Conservation (phyloP, 1,284 basidiomycete species). For the Lentinula novae-zelandiae region DNA sequence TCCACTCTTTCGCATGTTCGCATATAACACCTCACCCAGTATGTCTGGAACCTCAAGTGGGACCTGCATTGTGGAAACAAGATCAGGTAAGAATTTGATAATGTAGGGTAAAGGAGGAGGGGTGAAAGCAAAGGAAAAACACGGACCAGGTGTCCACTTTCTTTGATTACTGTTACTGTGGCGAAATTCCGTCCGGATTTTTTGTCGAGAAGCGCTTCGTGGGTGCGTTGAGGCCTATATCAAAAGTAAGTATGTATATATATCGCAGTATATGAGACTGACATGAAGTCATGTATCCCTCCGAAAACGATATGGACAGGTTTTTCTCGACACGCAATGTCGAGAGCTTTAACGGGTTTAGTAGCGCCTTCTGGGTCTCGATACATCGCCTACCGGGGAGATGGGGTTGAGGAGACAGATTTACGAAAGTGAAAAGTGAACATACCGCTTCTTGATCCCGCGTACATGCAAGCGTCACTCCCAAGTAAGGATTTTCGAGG, state of each 20-base stretch:
- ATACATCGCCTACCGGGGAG: conserved; percentile 42
- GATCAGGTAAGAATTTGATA: too few species aligned
- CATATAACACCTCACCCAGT: conserved; percentile 17
- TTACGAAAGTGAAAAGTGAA: conserved; percentile 6
- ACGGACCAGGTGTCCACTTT: conserved; percentile 47
- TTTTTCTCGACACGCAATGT: conserved; percentile 31
- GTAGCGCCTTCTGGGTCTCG: conserved; percentile 44
- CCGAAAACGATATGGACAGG: conserved; percentile 52
- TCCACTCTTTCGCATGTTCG: not conserved
- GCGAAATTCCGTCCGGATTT: conserved; percentile 39
- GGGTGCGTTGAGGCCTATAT: conserved; percentile 37
- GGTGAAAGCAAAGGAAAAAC: not conserved
- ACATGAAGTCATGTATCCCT: conserved; percentile 47
- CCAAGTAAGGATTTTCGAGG: conserved; percentile 27
- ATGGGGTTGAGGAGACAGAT: not conserved
- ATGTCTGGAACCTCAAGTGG: conserved; percentile 20
- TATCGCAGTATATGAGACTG: conserved; percentile 17
- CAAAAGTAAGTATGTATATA: not conserved
- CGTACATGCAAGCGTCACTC: conserved; percentile 49
- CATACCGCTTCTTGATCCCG: conserved; percentile 54
- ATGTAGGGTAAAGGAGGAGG: not conserved
- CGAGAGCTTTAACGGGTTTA: conserved; percentile 43
- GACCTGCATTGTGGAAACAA: conserved; percentile 12
- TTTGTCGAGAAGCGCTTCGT: conserved; percentile 41
- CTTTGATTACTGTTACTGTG: conserved; percentile 33